These are phyloP conservation scores for Boletus vermiculosoides DNA, from an alignment of 768 basidiomycete species.

Conservation along the genomic window DNA sequence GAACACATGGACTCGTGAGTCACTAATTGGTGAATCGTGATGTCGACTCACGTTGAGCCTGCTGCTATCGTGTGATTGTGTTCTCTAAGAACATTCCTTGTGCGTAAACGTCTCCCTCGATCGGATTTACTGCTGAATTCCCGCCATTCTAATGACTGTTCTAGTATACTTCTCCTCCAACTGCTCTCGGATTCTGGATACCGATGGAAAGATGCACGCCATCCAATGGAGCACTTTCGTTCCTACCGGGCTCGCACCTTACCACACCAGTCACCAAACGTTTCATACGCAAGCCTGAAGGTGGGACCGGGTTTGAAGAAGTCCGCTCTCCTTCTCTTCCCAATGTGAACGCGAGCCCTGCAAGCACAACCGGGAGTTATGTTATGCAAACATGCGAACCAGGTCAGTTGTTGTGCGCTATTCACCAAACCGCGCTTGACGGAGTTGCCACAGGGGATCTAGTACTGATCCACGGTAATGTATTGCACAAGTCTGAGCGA, in stretches of 20 bases:
- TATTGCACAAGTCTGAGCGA: constrained; percentile 88
- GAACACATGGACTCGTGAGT: constrained; percentile 93
- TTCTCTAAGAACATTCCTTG: constrained; percentile 64
- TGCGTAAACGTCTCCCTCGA: constrained; percentile 32
- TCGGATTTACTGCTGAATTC: background rate
- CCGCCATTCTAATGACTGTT: constrained; percentile 11
- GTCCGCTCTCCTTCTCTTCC: constrained; percentile 39
- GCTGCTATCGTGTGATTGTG: background rate
- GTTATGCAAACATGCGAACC: constrained; percentile 71
- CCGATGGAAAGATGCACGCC: constrained; percentile 86
- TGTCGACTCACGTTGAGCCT: background rate
- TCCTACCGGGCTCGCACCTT: constrained; percentile 88
- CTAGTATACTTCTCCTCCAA: constrained; percentile 89
- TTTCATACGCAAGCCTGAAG: constrained; percentile 72
- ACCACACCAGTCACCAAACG: constrained; percentile 73
- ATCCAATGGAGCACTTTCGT: constrained; percentile 81
- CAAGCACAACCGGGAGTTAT: constrained; percentile 42
- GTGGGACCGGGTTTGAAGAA: constrained; percentile 84
- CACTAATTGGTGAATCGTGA: background rate
- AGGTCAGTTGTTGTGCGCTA: constrained; percentile 40
- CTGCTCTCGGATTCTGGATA: constrained; percentile 96
- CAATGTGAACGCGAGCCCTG: constrained; percentile 2
- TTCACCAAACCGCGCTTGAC: background rate
- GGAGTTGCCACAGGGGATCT: constrained; percentile 61
- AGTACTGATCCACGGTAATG: constrained; percentile 90